Percentiles rank a stretch among this genome's conserved stretches.
Conservation (phyloP, 208 protist species). For the Wallacemonas sp. region DNA sequence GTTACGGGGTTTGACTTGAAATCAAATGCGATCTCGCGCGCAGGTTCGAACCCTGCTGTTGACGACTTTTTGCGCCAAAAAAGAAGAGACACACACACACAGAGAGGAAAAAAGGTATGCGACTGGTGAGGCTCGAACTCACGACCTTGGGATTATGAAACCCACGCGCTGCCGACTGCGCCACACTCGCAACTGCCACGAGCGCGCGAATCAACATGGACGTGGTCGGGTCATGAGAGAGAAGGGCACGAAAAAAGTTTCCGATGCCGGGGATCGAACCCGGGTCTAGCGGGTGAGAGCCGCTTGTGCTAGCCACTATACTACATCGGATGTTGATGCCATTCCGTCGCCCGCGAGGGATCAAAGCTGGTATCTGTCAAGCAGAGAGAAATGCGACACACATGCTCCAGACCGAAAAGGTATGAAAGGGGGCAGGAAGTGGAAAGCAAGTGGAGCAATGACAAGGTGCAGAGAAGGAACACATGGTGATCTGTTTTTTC, state of each 20-base stretch:
- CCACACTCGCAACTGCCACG: slow-evolving; percentile 63
- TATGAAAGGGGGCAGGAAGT: too few relatives aligned
- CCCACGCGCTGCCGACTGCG: slow-evolving; percentile 95
- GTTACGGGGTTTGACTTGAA: slow-evolving; percentile 92
- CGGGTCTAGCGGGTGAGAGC: slow-evolving; percentile 92
- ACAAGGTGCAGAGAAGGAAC: too few relatives aligned
- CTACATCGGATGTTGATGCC: slow-evolving; percentile 71
- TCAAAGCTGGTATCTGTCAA: too few relatives aligned
- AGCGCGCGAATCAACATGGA: too few relatives aligned
- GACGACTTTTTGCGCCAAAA: slow-evolving; percentile 33
- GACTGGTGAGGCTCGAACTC: slow-evolving; percentile 89
- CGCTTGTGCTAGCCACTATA: slow-evolving; percentile 94
- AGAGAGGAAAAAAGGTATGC: slow-evolving; percentile 35
- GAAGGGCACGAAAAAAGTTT: too few relatives aligned
- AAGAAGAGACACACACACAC: too few relatives aligned
- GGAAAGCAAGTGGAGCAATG: too few relatives aligned
- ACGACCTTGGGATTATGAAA: slow-evolving; percentile 96
- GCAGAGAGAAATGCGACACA: too few relatives aligned
- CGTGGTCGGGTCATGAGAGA: too few relatives aligned
- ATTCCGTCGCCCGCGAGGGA: too few relatives aligned
- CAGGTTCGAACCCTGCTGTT: slow-evolving; percentile 89
- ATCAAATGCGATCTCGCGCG: slow-evolving; percentile 91
- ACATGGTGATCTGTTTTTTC: too few relatives aligned
- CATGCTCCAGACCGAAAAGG: too few relatives aligned
- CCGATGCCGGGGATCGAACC: slow-evolving; percentile 78